Conservation (phyloP, 2,329 filamentous ascomycete species). For the Diaporthe sp. region DNA sequence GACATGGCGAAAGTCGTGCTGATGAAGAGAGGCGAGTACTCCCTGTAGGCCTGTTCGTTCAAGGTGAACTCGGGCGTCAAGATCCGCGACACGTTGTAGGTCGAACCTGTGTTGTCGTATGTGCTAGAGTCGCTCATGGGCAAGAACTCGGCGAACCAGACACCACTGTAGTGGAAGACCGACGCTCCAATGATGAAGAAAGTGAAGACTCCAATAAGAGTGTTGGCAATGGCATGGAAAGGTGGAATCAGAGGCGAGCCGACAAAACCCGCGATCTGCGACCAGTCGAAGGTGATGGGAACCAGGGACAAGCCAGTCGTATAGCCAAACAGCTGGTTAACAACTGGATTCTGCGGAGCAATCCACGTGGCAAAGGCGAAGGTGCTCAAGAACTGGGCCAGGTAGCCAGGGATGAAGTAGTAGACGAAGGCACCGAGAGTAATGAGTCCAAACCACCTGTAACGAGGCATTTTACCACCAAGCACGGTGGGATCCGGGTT, state of each 20-base stretch:
- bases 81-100: constrained; percentile 76
- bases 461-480: constrained; percentile 77
- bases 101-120: constrained; percentile 77
- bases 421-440: constrained; percentile 72
- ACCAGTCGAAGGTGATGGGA: constrained; percentile 84
- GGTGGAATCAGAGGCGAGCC: constrained; percentile 78
- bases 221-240: constrained; percentile 82
- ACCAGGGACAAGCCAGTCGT: constrained; percentile 76
- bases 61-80: constrained; percentile 74
- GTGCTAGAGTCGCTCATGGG: constrained; percentile 79
- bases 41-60: constrained; percentile 73
- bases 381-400: constrained; percentile 77
- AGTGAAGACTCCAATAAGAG: constrained; percentile 74
- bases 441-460: constrained; percentile 73
- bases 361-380: constrained; percentile 83
- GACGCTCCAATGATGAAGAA: constrained; percentile 75
- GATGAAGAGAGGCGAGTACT: constrained; percentile 78
- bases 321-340: constrained; percentile 83
- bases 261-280: constrained; percentile 77
- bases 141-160: constrained; percentile 75
- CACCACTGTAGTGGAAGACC: constrained; percentile 74
- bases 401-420: constrained; percentile 78
- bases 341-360: constrained; percentile 74
- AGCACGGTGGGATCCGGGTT: constrained; percentile 64
- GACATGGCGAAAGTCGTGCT: constrained; percentile 79